Evolutionary conservation across 2,329 filamentous ascomycete species (phyloP).

Genomic region (Trichoderma atrobrunneum): DNA sequence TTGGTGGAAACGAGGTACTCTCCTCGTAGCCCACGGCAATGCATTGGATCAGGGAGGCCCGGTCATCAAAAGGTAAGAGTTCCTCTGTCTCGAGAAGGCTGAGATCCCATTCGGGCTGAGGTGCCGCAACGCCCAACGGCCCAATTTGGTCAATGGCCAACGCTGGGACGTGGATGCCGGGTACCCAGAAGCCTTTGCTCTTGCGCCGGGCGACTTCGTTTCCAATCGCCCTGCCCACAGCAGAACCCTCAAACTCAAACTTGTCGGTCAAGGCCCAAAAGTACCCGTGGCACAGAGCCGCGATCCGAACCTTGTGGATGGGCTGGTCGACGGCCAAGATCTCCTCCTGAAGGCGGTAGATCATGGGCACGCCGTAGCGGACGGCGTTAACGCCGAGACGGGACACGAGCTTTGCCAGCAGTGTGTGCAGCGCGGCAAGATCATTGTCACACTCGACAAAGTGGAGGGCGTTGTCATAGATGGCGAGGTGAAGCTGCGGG

Average conservation of each 20-base stretch:
- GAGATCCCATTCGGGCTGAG: constrained; percentile 46
- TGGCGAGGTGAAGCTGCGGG: constrained; percentile 75
- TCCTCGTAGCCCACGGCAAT: constrained; percentile 71
- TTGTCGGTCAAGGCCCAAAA: constrained; percentile 76
- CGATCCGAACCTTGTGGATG: constrained; percentile 71
- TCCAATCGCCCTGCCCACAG: constrained; percentile 67
- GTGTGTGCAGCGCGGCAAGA: constrained; percentile 70
- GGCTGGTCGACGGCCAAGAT: constrained; percentile 65
- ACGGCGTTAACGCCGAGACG: constrained; percentile 80
- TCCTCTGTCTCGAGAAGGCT: constrained; percentile 60
- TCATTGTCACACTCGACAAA: constrained; percentile 70
- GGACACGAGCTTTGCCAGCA: constrained; percentile 71
- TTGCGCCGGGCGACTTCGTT: constrained; percentile 74
- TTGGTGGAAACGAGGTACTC: constrained; percentile 59
- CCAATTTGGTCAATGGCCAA: constrained; percentile 60
- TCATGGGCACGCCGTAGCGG: constrained; percentile 79
- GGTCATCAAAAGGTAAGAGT: constrained; percentile 72
- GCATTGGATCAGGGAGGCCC: constrained; percentile 67
- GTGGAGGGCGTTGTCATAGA: constrained; percentile 86
- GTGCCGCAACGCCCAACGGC: constrained; percentile 46
- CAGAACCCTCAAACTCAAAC: constrained; percentile 71
- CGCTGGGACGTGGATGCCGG: constrained; percentile 69
- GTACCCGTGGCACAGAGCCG: constrained; percentile 84
- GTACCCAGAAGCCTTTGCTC: constrained; percentile 74
- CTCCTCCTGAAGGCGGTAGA: constrained; percentile 83